Evolutionary conservation across 2,329 filamentous ascomycete species (phyloP).

Genomic region (Orbilia brochopaga): DNA sequence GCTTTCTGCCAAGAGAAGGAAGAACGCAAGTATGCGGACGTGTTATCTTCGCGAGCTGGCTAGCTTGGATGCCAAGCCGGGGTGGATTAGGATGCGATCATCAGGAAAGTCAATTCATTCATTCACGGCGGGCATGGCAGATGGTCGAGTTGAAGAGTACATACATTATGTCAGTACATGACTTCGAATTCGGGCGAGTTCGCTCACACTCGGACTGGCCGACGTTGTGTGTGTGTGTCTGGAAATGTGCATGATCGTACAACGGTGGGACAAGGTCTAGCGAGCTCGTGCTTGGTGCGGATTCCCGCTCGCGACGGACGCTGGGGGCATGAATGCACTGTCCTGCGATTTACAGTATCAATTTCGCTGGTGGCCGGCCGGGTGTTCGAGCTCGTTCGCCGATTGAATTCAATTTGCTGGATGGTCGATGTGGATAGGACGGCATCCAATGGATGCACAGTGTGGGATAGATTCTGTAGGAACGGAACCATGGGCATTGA

Average conservation of each 20-base stretch:
- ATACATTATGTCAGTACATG: no score
- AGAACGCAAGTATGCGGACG: no score
- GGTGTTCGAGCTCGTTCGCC: neutral
- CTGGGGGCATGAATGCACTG: neutral
- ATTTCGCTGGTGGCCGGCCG: neutral
- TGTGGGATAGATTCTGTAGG: no score
- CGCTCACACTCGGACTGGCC: constrained; percentile 3
- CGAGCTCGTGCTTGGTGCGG: constrained; percentile 1
- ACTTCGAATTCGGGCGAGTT: no score
- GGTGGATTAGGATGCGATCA: no score
- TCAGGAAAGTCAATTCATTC: no score
- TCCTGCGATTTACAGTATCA: neutral
- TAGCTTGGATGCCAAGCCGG: no score
- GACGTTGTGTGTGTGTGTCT: neutral
- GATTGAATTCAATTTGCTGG: neutral
- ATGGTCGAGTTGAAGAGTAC: no score
- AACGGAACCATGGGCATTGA: no score
- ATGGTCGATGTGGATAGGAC: neutral
- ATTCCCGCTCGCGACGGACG: neutral
- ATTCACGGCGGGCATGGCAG: neutral
- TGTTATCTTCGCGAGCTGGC: no score
- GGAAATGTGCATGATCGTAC: neutral
- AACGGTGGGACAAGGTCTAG: constrained; percentile 1
- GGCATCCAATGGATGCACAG: no score
- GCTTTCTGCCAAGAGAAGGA: no score